Base-by-base conservation (phyloP, 192 early-diverging fungal species). In the Neocallimastix lanati region DNA sequence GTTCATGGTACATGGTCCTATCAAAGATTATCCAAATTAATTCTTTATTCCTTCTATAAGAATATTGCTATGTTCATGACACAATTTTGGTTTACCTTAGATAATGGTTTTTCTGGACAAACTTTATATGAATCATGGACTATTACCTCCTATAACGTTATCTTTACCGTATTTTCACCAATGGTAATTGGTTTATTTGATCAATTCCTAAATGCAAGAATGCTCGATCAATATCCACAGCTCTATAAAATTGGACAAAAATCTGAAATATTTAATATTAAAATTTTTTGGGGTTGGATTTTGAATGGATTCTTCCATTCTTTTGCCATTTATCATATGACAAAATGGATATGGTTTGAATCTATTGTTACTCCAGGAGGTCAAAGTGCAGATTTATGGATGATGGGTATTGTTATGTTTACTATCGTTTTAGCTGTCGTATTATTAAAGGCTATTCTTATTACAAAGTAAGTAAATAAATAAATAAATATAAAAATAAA, bases 121-220 rank as follows among this genome's bases (percentile, higher is more conserved):
- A 98, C 96, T 27, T 84, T 99, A 12, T 99, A 97, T 85, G 97
- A 99, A 85, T 96, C 96, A 79, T 99, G 97, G 97, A 96, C 95
- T 0, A 93, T 95, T 80, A 93, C 95, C 0, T 90, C 93, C 77
- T 99, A 95, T 85, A 99, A 96, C 80, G 93, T 99, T 29, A 91
- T 93, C 76, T 97, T 99, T 82, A 95, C 96, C 0, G 92, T 97
- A 40, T 88, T 97, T 85, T 95, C 96, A 50, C 97, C 97, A 2
- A 87, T 98, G 82, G 93, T 92, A 25, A 95, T 99, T 77, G 97
- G 97, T 78, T 92, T 97, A n/a, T 99, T 99, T 87, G 97, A 99
- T 84, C 96, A 97, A 84, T 95, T 91, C 83, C 90, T 96, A 29
- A 93, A 91, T 77, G 93, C 96, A 50, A 90, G 97, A 80, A 95